Base-by-base conservation (phyloP, 441 rosid genomes). In the Pelargonium myrrhifolium region DNA sequence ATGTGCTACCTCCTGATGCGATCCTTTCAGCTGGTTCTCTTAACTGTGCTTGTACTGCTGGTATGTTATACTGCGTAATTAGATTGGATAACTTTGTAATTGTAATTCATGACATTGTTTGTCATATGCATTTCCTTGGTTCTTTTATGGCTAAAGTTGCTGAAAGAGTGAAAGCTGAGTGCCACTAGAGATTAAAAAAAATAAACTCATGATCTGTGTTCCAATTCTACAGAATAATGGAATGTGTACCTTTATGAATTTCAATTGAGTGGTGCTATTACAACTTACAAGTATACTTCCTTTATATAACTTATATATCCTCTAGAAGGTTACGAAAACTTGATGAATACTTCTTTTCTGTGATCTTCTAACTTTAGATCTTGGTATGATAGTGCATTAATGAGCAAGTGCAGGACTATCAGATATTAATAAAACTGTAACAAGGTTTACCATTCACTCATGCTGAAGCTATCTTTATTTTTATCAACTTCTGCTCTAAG, bases 11-110 rank as follows among this genome's bases (percentile, higher is more conserved):
- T 71, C 80, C 88, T 68, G 74, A 85, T 82, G 93, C 99, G 12
- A 64, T 94, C 76, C 74, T 94, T 78, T 83, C 99, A 24, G 98
- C 98, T 64, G 97, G 99, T 76, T 72, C 88, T 77, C 77, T 82
- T 62, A 92, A 87, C 79, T 92, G 96, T 18, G 76, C 97, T 15
- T 94, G 98, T 74, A 94, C 98, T 66, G 99, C 99, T 80, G 98
- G 99, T 82, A 81, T 75, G 74, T 4, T 49, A 65, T 71, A 43
- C 62, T 22, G 26, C 14, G 22, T 61, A 9, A 45, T 45, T 45
- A 9, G 51, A 9, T 3, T 28, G 31, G 31, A 14, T 18, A 55
- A 55, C 61, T n/a, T n/a, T n/a, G n/a, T 55, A 18, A 10, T 20
- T 55, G 6, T 55, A 24, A 51, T 51, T 51, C 18, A 15, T 51